Evolutionary conservation across 73 alveolate species (phyloP).

Genomic region (Diophrys appendiculata): DNA sequence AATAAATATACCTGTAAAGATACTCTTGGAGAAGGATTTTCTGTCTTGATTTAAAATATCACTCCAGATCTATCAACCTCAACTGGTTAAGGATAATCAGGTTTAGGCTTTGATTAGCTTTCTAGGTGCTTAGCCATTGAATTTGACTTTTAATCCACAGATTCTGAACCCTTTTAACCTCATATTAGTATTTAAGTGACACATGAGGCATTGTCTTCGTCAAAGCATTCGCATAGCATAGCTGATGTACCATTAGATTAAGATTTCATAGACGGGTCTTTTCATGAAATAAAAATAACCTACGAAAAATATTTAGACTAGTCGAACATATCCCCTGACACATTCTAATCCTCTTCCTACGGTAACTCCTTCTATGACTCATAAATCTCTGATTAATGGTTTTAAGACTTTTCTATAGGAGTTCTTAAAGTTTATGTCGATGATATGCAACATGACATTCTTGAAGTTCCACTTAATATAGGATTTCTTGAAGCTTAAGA

Average conservation of each 20-base stretch:
- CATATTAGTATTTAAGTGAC: constrained; percentile 34
- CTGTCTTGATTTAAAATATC: constrained; percentile 23
- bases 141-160: constrained; percentile 31
- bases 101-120: constrained; percentile 39
- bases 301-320: constrained; percentile 26
- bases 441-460: constrained; percentile 29
- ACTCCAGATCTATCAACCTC: background rate
- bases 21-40: constrained; percentile 42
- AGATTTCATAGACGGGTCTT: constrained; percentile 4
- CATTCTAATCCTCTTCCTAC: background rate
- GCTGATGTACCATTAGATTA: constrained; percentile 31
- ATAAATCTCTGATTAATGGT: background rate
- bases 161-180: constrained; percentile 42
- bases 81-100: constrained; percentile 2
- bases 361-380: background rate
- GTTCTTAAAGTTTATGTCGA: constrained; percentile 26
- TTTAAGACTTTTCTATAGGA: constrained; percentile 20
- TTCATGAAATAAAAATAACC: constrained; percentile 14
- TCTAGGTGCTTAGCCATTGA: constrained; percentile 25
- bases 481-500: constrained; percentile 13
- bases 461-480: constrained; percentile 35
- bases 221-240: background rate
- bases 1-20: constrained; percentile 22
- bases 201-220: constrained; percentile 12
- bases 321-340: background rate